These are phyloP conservation scores for Fusarium virguliforme DNA, from an alignment of 2,329 filamentous ascomycete species.

Conservation along the genomic window DNA sequence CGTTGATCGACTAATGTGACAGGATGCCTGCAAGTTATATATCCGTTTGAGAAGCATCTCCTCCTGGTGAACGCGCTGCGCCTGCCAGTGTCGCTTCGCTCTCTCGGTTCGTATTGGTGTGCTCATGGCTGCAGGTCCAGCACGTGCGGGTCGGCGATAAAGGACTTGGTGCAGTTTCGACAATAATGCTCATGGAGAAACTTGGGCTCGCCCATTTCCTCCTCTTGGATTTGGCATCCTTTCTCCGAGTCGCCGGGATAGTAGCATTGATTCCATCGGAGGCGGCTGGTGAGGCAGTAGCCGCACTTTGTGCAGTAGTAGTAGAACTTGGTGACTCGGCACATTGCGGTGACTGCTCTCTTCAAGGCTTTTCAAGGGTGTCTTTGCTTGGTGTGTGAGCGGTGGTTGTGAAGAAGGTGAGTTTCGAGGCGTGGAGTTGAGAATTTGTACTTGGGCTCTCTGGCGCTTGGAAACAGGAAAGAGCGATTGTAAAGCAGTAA, in stretches of 20 bases:
- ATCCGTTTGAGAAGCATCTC: too few species aligned
- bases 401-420: not conserved
- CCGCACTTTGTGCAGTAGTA: slow-evolving; percentile 3
- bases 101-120: not conserved
- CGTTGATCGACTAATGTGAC: too few species aligned
- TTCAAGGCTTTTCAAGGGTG: too few species aligned
- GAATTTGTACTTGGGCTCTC: not conserved
- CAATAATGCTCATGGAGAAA: not conserved
- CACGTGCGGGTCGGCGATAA: not conserved
- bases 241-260: not conserved
- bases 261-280: not conserved
- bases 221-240: not conserved
- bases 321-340: not conserved
- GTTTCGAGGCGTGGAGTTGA: not conserved
- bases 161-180: not conserved
- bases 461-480: not conserved
- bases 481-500: not conserved
- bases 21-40: too few species aligned
- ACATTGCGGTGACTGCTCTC: not conserved
- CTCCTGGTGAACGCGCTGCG: too few species aligned
- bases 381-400: not conserved
- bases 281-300: not conserved
- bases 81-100: not conserved
- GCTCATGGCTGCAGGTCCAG: not conserved
- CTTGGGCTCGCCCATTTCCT: not conserved